Base-by-base conservation (phyloP, 768 basidiomycete genomes). In the Hygrocybe coccinea region DNA sequence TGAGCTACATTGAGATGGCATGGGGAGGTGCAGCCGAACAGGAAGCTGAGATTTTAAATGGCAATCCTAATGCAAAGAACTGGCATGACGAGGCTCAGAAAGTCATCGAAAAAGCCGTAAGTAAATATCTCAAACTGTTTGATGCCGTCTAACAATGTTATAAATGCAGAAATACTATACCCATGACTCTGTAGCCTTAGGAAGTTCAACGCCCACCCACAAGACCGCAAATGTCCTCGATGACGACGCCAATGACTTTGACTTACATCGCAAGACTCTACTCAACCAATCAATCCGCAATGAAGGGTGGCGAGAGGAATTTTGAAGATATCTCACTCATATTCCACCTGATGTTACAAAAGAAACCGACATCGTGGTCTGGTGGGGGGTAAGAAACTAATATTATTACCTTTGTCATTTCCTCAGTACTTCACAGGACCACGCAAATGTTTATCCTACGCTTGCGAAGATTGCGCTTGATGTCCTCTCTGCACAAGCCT, bases 1-100 rank as follows among this genome's bases (percentile, higher is more conserved):
- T 70, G 0, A 22, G 38, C 0, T 72, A 68, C 51, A 66, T 67
- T 3, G 17, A 63, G 41, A 9, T 59, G 12, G 37, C 47, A 3
- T 71, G 69, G 69, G 68, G 69, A 4, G 61, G 70, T 5, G 50
- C 55, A 0, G 48, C 62, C 1, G 69, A 71, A 38, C 67, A 70
- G 25, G 47, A 12, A 12, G 52, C 37, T 1, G 59, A 63, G 38
- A 50, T 50, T 21, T 49, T 24, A 1, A 53, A 33, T n/a, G 62
- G 64, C 3, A 60, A 65, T 35, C n/a, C 11, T 5, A 2, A 57
- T 39, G 58, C 62, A 7, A 60, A 60, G 34, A 54, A 64, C 43
- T 64, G 59, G 63, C 57, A 58, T 24, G 56, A 65, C 15, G 55
- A 63, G 25, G 64, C 62, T 3, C 35, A 25, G 14, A 41, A 61